phyloP scores from a whole-genome alignment of 805 yeast genomes.

The Cyberlindnera mississippiensis region DNA sequence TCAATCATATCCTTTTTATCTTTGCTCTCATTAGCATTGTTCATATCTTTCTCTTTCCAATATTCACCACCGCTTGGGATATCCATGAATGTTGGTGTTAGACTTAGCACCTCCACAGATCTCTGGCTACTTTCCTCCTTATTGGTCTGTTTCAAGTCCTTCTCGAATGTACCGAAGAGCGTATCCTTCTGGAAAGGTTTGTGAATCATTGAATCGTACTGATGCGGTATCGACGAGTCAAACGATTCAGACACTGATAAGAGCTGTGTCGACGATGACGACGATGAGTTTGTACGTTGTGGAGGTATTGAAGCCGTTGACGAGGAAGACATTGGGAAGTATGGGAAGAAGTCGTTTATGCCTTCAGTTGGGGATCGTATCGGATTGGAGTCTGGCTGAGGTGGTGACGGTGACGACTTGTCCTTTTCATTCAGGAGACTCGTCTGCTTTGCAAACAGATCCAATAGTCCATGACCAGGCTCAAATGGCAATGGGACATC shows the following conservation, averaged over 20 bases:
- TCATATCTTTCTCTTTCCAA: too few relatives aligned
- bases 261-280: neutral
- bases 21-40: too few relatives aligned
- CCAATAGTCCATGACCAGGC: conserved; percentile 37
- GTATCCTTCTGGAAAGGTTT: conserved; percentile 10
- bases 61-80: conserved; percentile 5
- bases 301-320: neutral
- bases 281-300: conserved; percentile 2
- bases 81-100: conserved; percentile 40
- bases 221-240: conserved; percentile 10
- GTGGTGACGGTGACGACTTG: conserved; percentile 3
- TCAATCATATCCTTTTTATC: too few relatives aligned
- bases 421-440: neutral
- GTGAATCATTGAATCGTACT: conserved; percentile 20
- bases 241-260: neutral
- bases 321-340: conserved; percentile 5
- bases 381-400: conserved; percentile 3
- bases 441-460: conserved; percentile 28
- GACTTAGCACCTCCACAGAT: conserved; percentile 35
- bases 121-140: neutral
- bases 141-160: conserved; percentile 5
- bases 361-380: conserved; percentile 8
- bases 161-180: conserved; percentile 15
- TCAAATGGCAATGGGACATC: conserved; percentile 34
- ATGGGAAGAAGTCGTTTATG: conserved; percentile 12